Base-by-base conservation (phyloP, 306 rosid species). In the Castanopsis chinensis region DNA sequence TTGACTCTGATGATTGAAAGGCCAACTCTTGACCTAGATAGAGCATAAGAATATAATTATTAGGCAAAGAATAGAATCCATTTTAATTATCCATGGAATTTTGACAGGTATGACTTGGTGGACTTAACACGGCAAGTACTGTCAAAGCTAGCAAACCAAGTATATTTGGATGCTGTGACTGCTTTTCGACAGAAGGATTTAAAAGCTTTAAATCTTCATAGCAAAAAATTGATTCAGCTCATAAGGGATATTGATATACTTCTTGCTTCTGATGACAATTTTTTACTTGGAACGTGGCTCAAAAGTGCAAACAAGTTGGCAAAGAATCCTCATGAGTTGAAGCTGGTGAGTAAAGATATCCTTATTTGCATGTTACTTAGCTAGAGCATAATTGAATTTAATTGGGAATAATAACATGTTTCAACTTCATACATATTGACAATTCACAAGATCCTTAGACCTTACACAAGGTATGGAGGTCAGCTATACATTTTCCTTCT, bases 241-340 rank as follows among this genome's bases (percentile, higher is more conserved):
- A 88, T 92, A 65, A 85, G 84, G 87, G 99, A 94, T 89, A 91
- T 91, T 30, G 95, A 94, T 73, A 57, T 68, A 28, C 80, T 92
- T 79, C 99, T 94, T 73, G 93, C 95, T 76, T 90, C 97, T 7
- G 91, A 94, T 78, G 90, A 90, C 80, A 92, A 91, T 73, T 94
- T 91, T 75, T 88, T 94, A 72, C 85, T 94, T 64, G 99, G 97
- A 86, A 94, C 97, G 28, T 94, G 99, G 97, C 97, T 94, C 41
- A 89, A 89, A 85, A 91, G 91, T 83, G 95, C 99, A 60, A 92
- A 91, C 63, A 92, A 86, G 75, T 73, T 88, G 33, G 95, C 97
- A 61, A 63, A 69, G 73, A 88, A 87, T 79, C 90, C 90, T 78
- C 35, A 37, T 1, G 99, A 92, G 88, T 71, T 54, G 76, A 86